Base-by-base conservation (phyloP, 192 early-diverging fungal species). In the Umbelopsis sp. region DNA sequence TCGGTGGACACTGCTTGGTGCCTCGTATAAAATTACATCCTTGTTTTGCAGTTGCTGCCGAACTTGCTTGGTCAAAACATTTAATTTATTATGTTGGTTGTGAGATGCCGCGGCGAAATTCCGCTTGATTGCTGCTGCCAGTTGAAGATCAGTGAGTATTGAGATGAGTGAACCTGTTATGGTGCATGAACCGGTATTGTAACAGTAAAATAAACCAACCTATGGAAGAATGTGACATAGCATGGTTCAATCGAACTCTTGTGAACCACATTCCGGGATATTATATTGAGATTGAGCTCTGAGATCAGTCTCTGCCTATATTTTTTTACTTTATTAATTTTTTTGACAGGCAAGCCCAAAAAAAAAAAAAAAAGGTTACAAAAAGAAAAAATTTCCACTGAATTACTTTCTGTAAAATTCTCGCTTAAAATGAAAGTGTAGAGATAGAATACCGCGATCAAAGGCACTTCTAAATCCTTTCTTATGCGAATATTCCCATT, bases 401-500 rank as follows among this genome's bases (percentile, higher is more conserved):
- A 51, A 16, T 83, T 89, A 94, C 45, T 90, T 86, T 70, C 93
- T 81, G 68, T 94, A 94, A 71, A 88, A 90, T 66, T 90, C 88
- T 59, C 91, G 86, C 80, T 93, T 95, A 69, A 95, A 96, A 45
- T 91, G 80, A 71, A 96, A 96, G 82, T 92, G 86, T 44, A 96
- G 83, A 77, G 91, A 89, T 41, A 95, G 75, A 16, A 94, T 90
- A 10, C 93, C 93, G 22, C 92, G 82, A 74, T 94, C 94, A 86
- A 93, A 94, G 6, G 81, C 83, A 71, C 90, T 91, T 41, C 84
- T 86, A 75, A 94, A 94, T 12, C 92, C 94, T 26, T 87, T 92
- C 74, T 95, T 96, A 71, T 97, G 94, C 7, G 90, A 91, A 69
- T 91, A 90, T 82, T 97, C 96, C 97, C 97, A 99, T 82, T 98